phyloP scores from a whole-genome alignment of 352 stramenopile genomes.

The Pythium sukuiense region DNA sequence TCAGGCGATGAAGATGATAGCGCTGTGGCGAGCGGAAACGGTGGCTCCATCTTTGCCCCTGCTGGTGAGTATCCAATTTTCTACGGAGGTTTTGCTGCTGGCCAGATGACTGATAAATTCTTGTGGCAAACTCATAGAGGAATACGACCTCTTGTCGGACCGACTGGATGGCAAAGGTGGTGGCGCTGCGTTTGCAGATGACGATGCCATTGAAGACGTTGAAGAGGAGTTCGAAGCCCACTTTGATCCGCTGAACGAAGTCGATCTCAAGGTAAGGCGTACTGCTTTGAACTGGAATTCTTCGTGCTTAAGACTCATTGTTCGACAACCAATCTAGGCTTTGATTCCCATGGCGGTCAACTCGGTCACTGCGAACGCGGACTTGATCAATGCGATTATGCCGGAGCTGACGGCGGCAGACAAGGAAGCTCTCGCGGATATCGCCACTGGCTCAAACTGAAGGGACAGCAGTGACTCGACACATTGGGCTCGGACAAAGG shows the following conservation, averaged over 20 bases:
- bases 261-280: conserved; percentile 69
- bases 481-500: neutral
- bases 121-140: conserved; percentile 31
- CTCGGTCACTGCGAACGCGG: conserved; percentile 43
- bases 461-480: neutral
- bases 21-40: conserved; percentile 17
- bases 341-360: conserved; percentile 64
- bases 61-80: conserved; percentile 39
- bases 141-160: conserved; percentile 72
- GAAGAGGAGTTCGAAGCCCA: conserved; percentile 82
- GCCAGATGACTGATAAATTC: neutral
- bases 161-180: conserved; percentile 39
- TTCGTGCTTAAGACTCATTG: neutral
- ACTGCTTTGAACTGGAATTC: neutral
- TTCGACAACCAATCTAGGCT: conserved; percentile 25
- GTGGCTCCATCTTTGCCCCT: conserved; percentile 67
- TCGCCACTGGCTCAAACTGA: conserved; percentile 29
- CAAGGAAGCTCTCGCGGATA: conserved; percentile 58
- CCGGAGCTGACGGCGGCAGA: conserved; percentile 67
- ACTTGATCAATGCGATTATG: conserved; percentile 61
- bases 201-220: conserved; percentile 48
- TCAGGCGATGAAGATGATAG: conserved; percentile 60
- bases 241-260: conserved; percentile 77
- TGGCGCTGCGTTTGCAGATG: conserved; percentile 27
- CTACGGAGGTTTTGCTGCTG: no score